Conservation (phyloP, 2,329 filamentous ascomycete species). For the Chaetomiaceae sp. region DNA sequence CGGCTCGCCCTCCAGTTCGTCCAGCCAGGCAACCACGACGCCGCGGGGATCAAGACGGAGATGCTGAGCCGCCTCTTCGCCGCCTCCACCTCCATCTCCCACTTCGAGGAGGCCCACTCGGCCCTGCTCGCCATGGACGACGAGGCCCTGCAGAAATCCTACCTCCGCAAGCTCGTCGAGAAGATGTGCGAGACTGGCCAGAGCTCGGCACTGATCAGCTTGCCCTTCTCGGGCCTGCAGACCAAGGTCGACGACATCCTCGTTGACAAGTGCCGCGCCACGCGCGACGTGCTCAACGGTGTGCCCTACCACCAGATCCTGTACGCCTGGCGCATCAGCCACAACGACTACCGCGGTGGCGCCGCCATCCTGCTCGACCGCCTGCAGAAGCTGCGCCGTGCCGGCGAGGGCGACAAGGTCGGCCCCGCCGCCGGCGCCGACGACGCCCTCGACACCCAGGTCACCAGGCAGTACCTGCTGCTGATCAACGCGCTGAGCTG, state of each 20-base stretch:
- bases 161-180: conserved; percentile 64
- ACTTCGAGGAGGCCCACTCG: conserved; percentile 78
- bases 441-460: conserved; percentile 56
- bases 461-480: conserved; percentile 75
- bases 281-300: conserved; percentile 58
- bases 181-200: conserved; percentile 65
- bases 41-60: conserved; percentile 50
- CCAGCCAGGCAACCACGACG: conserved; percentile 27
- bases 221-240: conserved; percentile 75
- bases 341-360: conserved; percentile 79
- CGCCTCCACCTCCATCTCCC: conserved; percentile 70
- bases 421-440: conserved; percentile 35
- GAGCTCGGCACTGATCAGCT: conserved; percentile 61
- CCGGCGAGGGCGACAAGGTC: conserved; percentile 56
- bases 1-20: conserved; percentile 66
- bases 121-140: conserved; percentile 71
- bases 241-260: conserved; percentile 77
- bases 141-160: conserved; percentile 64
- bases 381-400: conserved; percentile 55
- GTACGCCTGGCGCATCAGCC: conserved; percentile 83
- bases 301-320: conserved; percentile 82
- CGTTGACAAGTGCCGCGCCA: conserved; percentile 62
- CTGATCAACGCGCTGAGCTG: conserved; percentile 91
- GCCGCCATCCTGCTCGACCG: conserved; percentile 59
- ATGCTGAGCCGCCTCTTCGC: conserved; percentile 81